Evolutionary conservation across 2,329 filamentous ascomycete genomes (phyloP).

Genomic region (Coleophoma cylindrospora): DNA sequence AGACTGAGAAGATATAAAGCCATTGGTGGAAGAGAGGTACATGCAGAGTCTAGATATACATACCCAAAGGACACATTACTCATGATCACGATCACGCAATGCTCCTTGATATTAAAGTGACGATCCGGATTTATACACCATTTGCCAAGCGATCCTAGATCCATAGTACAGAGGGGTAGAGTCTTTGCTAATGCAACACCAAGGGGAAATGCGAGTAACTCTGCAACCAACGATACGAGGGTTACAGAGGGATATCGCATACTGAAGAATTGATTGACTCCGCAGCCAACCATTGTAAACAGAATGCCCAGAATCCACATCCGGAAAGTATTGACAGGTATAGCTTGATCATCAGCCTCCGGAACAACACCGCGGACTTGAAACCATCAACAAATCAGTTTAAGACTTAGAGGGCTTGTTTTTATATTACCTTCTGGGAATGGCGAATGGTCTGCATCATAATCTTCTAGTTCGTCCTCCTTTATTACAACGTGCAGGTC

Average conservation of each 20-base stretch:
- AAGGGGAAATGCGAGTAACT: constrained; percentile 25
- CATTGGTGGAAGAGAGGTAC: too few species aligned
- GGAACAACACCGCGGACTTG: constrained; percentile 51
- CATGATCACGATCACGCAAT: constrained; percentile 61
- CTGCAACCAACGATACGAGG: constrained; percentile 4
- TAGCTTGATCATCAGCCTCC: constrained; percentile 53
- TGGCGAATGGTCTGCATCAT: not conserved
- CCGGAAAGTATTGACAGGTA: constrained; percentile 60
- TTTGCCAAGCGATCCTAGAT: constrained; percentile 29
- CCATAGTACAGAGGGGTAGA: not conserved
- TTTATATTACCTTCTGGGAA: not conserved
- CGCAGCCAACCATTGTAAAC: constrained; percentile 11
- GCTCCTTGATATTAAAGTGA: constrained; percentile 64
- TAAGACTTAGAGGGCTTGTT: too few species aligned
- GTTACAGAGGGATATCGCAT: constrained; percentile 3
- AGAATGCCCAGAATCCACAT: constrained; percentile 56
- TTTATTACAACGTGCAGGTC: not conserved
- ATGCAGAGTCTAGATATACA: constrained; percentile 11
- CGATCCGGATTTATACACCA: constrained; percentile 45
- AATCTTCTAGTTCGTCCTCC: not conserved
- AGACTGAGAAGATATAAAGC: too few species aligned
- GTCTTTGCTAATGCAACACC: constrained; percentile 50
- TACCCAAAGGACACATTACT: constrained; percentile 41
- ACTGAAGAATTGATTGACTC: constrained; percentile 6
- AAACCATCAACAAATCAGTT: too few species aligned